phyloP scores from a whole-genome alignment of 352 stramenopile genomes.

The Pythium aristosporum region DNA sequence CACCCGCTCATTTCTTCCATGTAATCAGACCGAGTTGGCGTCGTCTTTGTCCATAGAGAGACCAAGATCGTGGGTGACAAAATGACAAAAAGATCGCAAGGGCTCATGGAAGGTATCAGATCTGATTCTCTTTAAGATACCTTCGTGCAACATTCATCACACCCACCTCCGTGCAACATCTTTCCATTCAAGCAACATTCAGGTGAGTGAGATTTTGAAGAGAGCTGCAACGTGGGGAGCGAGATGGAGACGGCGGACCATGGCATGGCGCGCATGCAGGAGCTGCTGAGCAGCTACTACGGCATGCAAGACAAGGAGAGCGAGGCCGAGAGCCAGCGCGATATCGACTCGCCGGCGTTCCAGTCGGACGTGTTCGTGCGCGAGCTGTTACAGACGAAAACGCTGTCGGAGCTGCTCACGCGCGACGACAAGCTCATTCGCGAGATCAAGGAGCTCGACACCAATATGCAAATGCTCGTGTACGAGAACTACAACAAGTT shows the following conservation, averaged over 20 bases:
- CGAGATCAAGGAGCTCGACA: conserved; percentile 95
- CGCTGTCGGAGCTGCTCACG: conserved; percentile 70
- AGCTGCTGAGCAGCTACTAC: conserved; percentile 89
- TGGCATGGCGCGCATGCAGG: conserved; percentile 84
- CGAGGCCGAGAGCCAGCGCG: conserved; percentile 55
- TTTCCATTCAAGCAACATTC: conserved; percentile 4
- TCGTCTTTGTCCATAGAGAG: too few species aligned
- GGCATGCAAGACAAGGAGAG: conserved; percentile 77
- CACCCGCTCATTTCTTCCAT: too few species aligned
- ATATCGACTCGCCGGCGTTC: conserved; percentile 80
- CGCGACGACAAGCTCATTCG: conserved; percentile 77
- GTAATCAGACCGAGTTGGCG: too few species aligned
- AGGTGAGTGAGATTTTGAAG: conserved; percentile 23
- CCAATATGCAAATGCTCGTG: conserved; percentile 99
- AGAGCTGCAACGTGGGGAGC: not conserved
- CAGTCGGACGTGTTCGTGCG: conserved; percentile 73
- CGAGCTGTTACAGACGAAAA: conserved; percentile 58
- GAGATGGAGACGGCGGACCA: conserved; percentile 45
- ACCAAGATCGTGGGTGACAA: not conserved
- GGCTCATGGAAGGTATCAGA: not conserved
- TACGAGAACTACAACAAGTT: conserved; percentile 99
- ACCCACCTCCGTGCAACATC: not conserved
- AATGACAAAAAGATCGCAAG: not conserved
- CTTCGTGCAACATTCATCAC: conserved; percentile 8
- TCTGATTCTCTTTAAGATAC: not conserved